Base-by-base conservation (phyloP, 148 eudicot genomes). In the Fagopyrum homotropicum region DNA sequence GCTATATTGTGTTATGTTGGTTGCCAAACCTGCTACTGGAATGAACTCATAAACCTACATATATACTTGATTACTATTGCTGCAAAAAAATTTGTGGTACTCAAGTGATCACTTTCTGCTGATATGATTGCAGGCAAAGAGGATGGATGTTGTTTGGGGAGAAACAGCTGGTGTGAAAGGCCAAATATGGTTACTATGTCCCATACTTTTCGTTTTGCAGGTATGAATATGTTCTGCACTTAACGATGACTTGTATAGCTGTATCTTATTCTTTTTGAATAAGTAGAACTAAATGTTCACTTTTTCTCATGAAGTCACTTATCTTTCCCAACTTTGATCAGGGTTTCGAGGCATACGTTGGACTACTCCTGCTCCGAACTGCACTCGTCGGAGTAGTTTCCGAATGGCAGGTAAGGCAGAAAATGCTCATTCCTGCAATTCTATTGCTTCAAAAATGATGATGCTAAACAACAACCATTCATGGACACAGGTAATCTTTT, bases 81-180 rank as follows among this genome's bases (percentile, higher is more conserved):
- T 64, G 35, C 69, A 11, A 64, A 15, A 5, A 12, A 35, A 12
- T 5, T 5, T 12, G 16, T 2, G 6, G 11, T 63, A 30, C 68
- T 29, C 7, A 29, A 63, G 30, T 29, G 7, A 63, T 29, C 4
- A 12, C 9, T 12, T 10, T 14, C 29, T 19, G 45, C 35, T 76
- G 57, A 63, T 1, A 35, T 50, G 73, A 49, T 76, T 75, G 50
- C 82, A 85, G 88, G 88, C 88, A 69, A 85, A 85, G 73, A 81
- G 84, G 78, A 85, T 85, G 88, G 88, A 85, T 79, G 81, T 85
- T 76, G 88, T 85, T 43, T 83, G 88, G 88, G 88, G 88, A 51
- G 88, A 85, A 85, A 81, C 85, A 29, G 84, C 85, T 59, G 88
- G 88, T 72, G 88, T 83, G 69, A 80, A 75, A 72, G 88, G 88